These are phyloP conservation scores for Micractinium conductrix DNA, from an alignment of 139 green algal genomes.

Conservation along the genomic window DNA sequence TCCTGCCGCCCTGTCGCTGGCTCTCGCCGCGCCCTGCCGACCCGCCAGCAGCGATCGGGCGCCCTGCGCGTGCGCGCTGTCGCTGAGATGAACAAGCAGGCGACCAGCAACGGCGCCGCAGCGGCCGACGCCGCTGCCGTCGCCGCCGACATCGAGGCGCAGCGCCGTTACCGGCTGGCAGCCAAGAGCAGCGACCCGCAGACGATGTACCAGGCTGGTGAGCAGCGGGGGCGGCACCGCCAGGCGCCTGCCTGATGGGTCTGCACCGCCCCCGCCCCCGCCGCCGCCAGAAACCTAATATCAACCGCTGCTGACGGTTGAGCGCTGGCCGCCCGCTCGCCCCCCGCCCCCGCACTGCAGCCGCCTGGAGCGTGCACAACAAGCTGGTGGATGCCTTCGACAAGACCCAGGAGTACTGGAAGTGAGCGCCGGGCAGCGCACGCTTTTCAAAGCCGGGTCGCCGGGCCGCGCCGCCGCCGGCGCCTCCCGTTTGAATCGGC, in stretches of 20 bases:
- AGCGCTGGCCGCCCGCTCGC: background rate
- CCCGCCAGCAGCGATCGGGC: too few relatives aligned
- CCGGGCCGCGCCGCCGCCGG: too few relatives aligned
- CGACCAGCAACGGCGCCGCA: background rate
- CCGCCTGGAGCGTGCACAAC: conserved; percentile 83
- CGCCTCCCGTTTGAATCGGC: too few relatives aligned
- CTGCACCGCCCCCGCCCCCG: too few relatives aligned
- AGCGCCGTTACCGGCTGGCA: background rate
- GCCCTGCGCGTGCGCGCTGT: conserved; percentile 12
- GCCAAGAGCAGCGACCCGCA: conserved; percentile 21
- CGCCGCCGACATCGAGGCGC: background rate
- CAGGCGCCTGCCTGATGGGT: too few relatives aligned
- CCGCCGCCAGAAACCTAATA: background rate
- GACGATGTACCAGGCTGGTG: conserved; percentile 65
- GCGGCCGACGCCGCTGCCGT: background rate
- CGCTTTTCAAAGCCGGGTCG: too few relatives aligned
- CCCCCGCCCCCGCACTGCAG: background rate
- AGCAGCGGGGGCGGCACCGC: background rate
- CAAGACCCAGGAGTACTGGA: conserved; percentile 85
- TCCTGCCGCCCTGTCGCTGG: too few relatives aligned
- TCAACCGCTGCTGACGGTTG: background rate
- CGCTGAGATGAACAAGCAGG: conserved; percentile 29
- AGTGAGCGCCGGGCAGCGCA: conserved; percentile 62
- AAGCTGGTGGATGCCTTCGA: conserved; percentile 86
- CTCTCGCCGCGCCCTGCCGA: too few relatives aligned